Evolutionary conservation across 495 filamentous ascomycete species (phyloP), one percentile per base, ranked within the genome.

Genomic region (Pseudevernia furfuracea): DNA sequence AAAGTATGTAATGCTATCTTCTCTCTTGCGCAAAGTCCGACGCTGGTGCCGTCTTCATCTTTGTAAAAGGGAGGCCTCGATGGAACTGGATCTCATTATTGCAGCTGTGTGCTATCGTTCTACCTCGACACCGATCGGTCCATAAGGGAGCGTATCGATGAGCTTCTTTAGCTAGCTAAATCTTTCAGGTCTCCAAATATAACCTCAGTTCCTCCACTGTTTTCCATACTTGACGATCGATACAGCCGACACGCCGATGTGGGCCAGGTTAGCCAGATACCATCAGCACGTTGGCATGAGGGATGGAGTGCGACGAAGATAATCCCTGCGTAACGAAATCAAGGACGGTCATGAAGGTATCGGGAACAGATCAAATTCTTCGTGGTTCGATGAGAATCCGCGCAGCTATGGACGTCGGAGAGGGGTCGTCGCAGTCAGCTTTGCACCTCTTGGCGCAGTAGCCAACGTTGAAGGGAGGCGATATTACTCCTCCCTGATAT

Each of bases 191-290:
- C 44, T 32, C 37, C 52, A 38, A 23, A 37, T 60, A 30, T 55
- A 57, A 12, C 23, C 23, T 43, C 96, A 77, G 92, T 89, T 86
- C 97, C 95, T 76, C 90, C 88, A 82, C 96, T 94, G 81, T 96
- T 93, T 75, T 92, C 86, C 80, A 97, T 85, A 82, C 30, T 21
- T 34, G 52, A 55, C 0, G 28, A 55, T 55, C 52, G 52, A 34
- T 34, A 15, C 14, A 17, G 30, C 52, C 30, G 52, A 34, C 52
- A 3, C 28, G 30, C 52, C 2, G 28, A 17, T 30, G 28, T 12
- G 14, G 28, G 52, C 52, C 6, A 21, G 28, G 28, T 55, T 17
- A 55, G 30, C 30, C 11, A 9, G 3, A 7, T 21, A 32, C 52
- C 28, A 55, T 32, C 30, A 34, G 52, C 52, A 34, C 7, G 14